Evolutionary conservation across 176 grass and related monocot genomes (phyloP), one percentile per base, ranked within the genome.

Genomic region (Canna indica): DNA sequence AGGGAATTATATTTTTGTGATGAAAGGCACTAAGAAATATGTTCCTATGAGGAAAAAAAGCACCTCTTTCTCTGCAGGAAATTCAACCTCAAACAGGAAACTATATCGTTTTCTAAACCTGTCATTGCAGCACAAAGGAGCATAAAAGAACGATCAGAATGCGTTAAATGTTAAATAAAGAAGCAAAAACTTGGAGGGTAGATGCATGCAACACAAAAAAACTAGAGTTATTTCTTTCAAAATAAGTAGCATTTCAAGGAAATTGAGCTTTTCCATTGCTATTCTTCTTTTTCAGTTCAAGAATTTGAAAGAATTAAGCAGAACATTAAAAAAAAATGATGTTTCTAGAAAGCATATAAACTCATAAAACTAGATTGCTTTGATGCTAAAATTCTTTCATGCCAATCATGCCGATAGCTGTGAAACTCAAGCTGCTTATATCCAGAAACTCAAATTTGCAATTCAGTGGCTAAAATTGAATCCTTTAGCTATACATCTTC

Each of bases 21-120:
- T 2, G 0, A 1, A 75, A 34, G 70, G 54, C 45, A 47, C 62
- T 52, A 3, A 34, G 57, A 24, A 69, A 72, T 14, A 35, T 18
- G 34, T 56, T 16, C 17, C 54, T 58, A 64, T 62, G 17, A 67
- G 69, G 36, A 54, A 70, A 41, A 54, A 68, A 87, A 70, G 59
- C 4, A 97, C 93, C 73, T 90, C 70, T 79, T 91, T 92, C 74
- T 97, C 93, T 30, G 77, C 31, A 79, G 88, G 93, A 47, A 92
- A 77, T 69, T 92, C 77, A 29, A 83, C 68, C 22, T 97, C 93
- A 79, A 85, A 92, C 47, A 92, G 71, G 67, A 97, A 97, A 85
- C 81, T 78, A 33, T 90, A 97, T 85, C 86, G 85, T 85, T 92
- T 97, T 77, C 84, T 90, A 66, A 97, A 97, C 33, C 93, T 92